Evolutionary conservation across 768 basidiomycete genomes (phyloP), one percentile per base, ranked within the genome.

Genomic region (Lactarius sanguifluus): DNA sequence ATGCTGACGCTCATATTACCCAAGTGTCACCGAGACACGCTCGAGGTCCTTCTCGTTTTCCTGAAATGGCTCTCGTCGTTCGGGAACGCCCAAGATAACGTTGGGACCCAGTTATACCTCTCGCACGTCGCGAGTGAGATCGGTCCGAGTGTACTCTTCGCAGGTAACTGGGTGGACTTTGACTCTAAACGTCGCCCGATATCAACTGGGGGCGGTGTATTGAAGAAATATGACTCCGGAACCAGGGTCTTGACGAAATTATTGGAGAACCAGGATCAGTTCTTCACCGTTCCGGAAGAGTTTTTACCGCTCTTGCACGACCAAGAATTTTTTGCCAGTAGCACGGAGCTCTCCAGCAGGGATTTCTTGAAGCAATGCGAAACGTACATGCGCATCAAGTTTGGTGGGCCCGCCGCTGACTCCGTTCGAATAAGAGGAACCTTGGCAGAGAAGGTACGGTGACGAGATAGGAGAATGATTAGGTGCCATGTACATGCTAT

Each of bases 11-110:
- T 96, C 64, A 80, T 98, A 8, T 79, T 99, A 73, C 97, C 97
- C 43, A 94, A 94, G 79, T 85, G 86, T 68, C 93, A 99, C 76
- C 89, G 96, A 69, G 97, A 99, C 77, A 98, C 96, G 25, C 87
- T 97, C 86, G 97, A 99, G 77, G 93, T 96, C 59, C 80, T 99
- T 60, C 98, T 97, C 74, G 95, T 97, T 38, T 99, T 99, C 81
- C 83, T 98, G 71, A 97, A 98, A 78, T 98, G 97, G 97, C 96
- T 99, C 13, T 96, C 96, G 9, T 97, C 95, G 2, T 99, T 98
- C 76, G 94, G 96, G 59, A 96, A 98, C 77, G 87, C 94, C 81
- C 96, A 97, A 73, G 94, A 95, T 70, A 92, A 93, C 74, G 97
- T 95, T 0, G 96, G 96, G 43, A 95, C 92, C 79, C 95, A 96